Base-by-base conservation (phyloP, 495 filamentous ascomycete genomes). In the Evansstolkia leycettana region DNA sequence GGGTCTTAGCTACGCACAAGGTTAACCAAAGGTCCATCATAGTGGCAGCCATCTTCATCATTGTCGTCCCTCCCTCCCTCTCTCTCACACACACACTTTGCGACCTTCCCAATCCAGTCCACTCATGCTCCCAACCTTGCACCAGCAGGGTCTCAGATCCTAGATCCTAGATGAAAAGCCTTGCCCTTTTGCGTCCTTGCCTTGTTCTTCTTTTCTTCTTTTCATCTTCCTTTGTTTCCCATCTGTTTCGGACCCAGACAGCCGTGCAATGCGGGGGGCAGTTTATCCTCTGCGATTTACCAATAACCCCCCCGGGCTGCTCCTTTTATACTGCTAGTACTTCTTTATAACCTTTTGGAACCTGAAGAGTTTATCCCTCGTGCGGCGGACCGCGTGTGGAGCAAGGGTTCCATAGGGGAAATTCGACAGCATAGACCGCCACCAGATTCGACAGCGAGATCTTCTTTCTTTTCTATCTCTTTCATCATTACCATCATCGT, bases 91-190 rank as follows among this genome's bases (percentile, higher is more conserved):
- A 26, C 24, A 26, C 24, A 7, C 24, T 26, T 26, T 26, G 7
- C 24, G 7, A 26, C n/a, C 24, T 26, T n/a, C n/a, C n/a, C 38
- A 52, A 48, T 52, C 49, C 51, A 49, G 40, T 37, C 43, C 36
- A 35, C 46, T 36, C 38, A 37, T 36, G 38, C 25, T 42, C 30
- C 34, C 34, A 30, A 42, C n/a, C n/a, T n/a, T n/a, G 9, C 20
- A 4, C 20, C 20, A 23, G 20, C 20, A 23, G 9, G n/a, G 20
- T 9, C 20, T 23, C 20, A 4, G 40, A 43, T 39, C 40, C 32
- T 31, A 26, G 40, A 38, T 34, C 36, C 40, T 31, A 32, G 20
- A 23, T 5, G 5, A 23, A 23, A 23, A 23, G 20, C 9, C 20
- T 4, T 5, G 20, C 20, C 20, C 20, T 23, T n/a, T n/a, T n/a